A percentile compares a stretch with the other conserved stretches of the same genome.
phyloP scores from a whole-genome alignment of 2,329 filamentous ascomycete genomes.

The Fusarium dlaminii region DNA sequence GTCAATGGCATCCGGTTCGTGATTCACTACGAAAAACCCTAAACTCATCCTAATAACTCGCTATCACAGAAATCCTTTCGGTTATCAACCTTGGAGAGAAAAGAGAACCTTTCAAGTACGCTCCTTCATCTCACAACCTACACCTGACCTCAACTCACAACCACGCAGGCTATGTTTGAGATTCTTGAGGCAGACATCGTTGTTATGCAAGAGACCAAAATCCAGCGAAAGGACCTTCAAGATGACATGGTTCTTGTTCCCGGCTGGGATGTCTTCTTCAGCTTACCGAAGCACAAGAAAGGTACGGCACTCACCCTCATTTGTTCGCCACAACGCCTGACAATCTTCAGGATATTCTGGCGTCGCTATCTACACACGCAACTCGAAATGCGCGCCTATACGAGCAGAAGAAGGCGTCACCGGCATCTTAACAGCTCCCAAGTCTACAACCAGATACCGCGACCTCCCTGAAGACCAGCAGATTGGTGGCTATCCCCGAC shows the following conservation, averaged over 20 bases:
- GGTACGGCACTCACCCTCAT: slow-evolving; percentile 57
- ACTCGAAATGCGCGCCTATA: slow-evolving; percentile 83
- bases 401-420: slow-evolving; percentile 94
- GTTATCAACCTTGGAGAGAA: slow-evolving; percentile 84
- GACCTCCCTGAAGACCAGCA: slow-evolving; percentile 77
- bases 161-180: slow-evolving; percentile 84
- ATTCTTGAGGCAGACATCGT: slow-evolving; percentile 92
- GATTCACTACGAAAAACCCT: background rate
- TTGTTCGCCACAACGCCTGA: background rate
- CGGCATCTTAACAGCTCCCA: slow-evolving; percentile 79
- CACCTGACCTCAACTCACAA: background rate
- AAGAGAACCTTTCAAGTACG: slow-evolving; percentile 73
- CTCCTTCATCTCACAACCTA: background rate
- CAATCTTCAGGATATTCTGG: slow-evolving; percentile 82
- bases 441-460: slow-evolving; percentile 74
- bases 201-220: slow-evolving; percentile 95
- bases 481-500: slow-evolving; percentile 88
- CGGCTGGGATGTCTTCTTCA: slow-evolving; percentile 97
- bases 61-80: slow-evolving; percentile 75
- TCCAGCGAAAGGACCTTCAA: slow-evolving; percentile 87
- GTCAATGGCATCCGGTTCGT: slow-evolving; percentile 82
- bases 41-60: background rate
- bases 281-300: slow-evolving; percentile 92
- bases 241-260: slow-evolving; percentile 97
- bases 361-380: slow-evolving; percentile 94